Percentiles rank a stretch among this genome's conserved stretches.
These are phyloP conservation scores for Pezicula neosporulosa DNA, from an alignment of 2,329 filamentous ascomycete genomes.

Conservation along the genomic window DNA sequence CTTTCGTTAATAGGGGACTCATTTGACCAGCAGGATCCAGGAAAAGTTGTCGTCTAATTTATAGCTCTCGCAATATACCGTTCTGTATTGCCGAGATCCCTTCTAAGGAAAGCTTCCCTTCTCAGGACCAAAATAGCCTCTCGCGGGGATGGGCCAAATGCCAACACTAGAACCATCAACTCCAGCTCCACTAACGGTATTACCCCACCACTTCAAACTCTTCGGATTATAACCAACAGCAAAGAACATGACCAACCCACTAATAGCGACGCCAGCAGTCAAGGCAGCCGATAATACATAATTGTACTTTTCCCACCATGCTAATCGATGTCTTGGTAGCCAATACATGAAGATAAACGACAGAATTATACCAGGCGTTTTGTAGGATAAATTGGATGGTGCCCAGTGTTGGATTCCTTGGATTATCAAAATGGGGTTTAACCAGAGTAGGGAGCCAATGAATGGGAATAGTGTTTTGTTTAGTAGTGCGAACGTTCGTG, in stretches of 20 bases:
- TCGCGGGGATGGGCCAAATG: slow-evolving; percentile 26
- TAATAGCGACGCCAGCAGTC: slow-evolving; percentile 38
- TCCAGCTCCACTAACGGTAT: slow-evolving; percentile 35
- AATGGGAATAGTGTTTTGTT: slow-evolving; percentile 35
- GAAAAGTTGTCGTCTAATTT: no score
- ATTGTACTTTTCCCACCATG: slow-evolving; percentile 46
- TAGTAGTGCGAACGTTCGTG: slow-evolving; percentile 29
- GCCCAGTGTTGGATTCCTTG: slow-evolving; percentile 41
- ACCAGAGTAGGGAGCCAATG: slow-evolving; percentile 35
- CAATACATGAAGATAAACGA: slow-evolving; percentile 41
- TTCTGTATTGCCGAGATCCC: no score
- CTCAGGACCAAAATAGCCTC: slow-evolving; percentile 31
- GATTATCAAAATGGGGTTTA: slow-evolving; percentile 38
- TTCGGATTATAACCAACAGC: slow-evolving; percentile 36
- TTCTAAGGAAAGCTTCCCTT: slow-evolving; percentile 10
- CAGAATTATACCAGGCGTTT: slow-evolving; percentile 38
- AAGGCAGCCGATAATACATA: slow-evolving; percentile 41
- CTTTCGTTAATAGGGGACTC: no score
- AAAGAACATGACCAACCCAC: slow-evolving; percentile 40
- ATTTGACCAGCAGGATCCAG: no score
- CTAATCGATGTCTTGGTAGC: slow-evolving; percentile 33
- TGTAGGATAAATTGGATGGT: slow-evolving; percentile 39
- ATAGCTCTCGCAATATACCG: no score
- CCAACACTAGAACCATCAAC: slow-evolving; percentile 26
- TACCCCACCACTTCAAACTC: slow-evolving; percentile 41